phyloP scores from a whole-genome alignment of 352 stramenopile genomes.

The Nothophytophthora sp. region DNA sequence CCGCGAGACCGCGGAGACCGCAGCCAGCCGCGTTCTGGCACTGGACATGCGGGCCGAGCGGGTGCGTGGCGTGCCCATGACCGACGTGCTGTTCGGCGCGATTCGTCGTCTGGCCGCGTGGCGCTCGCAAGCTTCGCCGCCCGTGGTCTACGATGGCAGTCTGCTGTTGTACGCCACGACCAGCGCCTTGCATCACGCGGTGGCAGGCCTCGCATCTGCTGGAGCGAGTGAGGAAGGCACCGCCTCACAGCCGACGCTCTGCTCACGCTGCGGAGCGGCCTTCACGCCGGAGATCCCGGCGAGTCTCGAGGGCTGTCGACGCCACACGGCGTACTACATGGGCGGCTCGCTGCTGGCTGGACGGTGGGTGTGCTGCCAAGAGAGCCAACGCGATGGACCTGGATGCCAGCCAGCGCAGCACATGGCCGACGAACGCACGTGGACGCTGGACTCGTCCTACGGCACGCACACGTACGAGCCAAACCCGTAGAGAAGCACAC shows the following conservation, averaged over 20 bases:
- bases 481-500: constrained; percentile 17
- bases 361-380: constrained; percentile 55
- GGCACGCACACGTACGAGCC: constrained; percentile 39
- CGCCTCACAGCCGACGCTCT: constrained; percentile 13
- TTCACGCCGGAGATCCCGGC: constrained; percentile 32
- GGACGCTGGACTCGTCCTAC: constrained; percentile 36
- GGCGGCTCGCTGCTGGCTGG: constrained; percentile 40
- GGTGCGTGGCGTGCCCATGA: constrained; percentile 30
- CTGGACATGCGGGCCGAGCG: constrained; percentile 33
- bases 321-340: constrained; percentile 53
- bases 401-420: constrained; percentile 39
- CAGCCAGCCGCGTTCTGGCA: constrained; percentile 23
- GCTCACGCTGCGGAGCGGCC: constrained; percentile 34
- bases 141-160: constrained; percentile 40
- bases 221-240: not conserved
- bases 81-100: constrained; percentile 39
- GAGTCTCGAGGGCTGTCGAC: constrained; percentile 35
- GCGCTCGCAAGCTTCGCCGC: constrained; percentile 20
- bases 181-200: constrained; percentile 26
- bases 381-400: constrained; percentile 29
- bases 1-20: not conserved
- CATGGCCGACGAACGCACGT: constrained; percentile 25
- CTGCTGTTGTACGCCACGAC: constrained; percentile 46
- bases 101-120: constrained; percentile 39
- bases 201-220: not conserved